Percentiles rank a stretch among this genome's conserved stretches.
Evolutionary conservation across 768 basidiomycete species (phyloP).

Genomic region (Phaffia australis): DNA sequence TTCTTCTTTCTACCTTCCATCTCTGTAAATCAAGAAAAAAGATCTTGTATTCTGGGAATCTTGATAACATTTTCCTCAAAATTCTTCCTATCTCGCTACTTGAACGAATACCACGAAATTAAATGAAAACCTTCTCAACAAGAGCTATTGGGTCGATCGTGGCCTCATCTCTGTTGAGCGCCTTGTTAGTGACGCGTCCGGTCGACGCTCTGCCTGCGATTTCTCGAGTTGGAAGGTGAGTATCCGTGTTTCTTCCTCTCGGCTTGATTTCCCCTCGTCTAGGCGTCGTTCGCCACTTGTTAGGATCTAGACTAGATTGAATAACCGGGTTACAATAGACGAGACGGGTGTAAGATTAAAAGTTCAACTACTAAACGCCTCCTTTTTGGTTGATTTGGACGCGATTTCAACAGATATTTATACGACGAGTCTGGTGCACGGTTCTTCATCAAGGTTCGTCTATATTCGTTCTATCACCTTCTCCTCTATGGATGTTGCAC

Average conservation of each 20-base stretch:
- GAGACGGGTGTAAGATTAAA: constrained; percentile 56
- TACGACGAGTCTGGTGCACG: constrained; percentile 62
- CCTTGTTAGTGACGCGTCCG: no score
- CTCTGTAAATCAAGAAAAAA: no score
- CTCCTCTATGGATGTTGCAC: neutral
- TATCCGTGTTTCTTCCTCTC: neutral
- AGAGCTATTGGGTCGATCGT: no score
- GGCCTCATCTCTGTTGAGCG: no score
- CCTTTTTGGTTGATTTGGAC: neutral
- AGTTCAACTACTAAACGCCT: constrained; percentile 36
- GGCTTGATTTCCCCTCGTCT: neutral
- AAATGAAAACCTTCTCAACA: no score
- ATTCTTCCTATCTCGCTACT: no score
- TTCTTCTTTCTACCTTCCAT: no score
- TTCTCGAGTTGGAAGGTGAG: constrained; percentile 16
- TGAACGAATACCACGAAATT: no score
- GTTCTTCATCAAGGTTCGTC: constrained; percentile 62
- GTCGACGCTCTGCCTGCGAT: constrained; percentile 10
- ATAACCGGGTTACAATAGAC: neutral
- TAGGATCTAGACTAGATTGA: neutral
- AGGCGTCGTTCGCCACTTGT: neutral
- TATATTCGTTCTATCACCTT: neutral
- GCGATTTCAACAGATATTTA: constrained; percentile 56
- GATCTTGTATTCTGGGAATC: no score
- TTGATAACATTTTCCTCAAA: no score